Conservation (phyloP, 2,329 filamentous ascomycete genomes). For the Cryphonectria parasitica region DNA sequence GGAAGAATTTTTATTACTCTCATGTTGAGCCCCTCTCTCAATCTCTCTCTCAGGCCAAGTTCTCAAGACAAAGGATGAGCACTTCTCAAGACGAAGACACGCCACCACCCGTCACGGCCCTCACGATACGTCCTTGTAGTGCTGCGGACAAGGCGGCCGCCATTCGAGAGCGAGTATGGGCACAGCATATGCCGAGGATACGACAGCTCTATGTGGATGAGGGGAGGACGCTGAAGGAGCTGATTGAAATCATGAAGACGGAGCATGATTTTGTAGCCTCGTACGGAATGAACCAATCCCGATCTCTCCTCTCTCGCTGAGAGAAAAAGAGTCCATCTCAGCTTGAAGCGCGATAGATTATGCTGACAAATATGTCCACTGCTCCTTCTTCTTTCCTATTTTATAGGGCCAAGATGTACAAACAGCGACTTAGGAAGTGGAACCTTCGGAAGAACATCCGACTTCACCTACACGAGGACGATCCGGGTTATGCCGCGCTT, state of each 20-base stretch:
- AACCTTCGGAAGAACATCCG: constrained; percentile 21
- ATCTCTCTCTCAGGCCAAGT: too few species aligned
- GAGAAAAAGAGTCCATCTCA: background rate
- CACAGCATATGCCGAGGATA: constrained; percentile 24
- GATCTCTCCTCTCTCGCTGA: background rate
- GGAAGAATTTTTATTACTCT: too few species aligned
- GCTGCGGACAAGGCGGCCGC: background rate
- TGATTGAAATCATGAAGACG: constrained; percentile 23
- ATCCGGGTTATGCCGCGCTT: background rate
- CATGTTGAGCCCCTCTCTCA: too few species aligned
- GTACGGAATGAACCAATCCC: constrained; percentile 7
- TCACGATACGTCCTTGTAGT: background rate
- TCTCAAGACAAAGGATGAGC: background rate
- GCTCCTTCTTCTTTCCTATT: background rate
- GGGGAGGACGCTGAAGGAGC: constrained; percentile 26
- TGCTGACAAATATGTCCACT: background rate
- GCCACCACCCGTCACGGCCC: background rate
- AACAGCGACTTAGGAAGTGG: constrained; percentile 11
- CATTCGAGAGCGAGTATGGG: constrained; percentile 6
- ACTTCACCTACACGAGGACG: constrained; percentile 2
- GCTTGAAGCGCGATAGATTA: background rate
- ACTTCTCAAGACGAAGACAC: background rate
- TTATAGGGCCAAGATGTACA: constrained; percentile 23
- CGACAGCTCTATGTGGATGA: constrained; percentile 26
- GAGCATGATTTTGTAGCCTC: constrained; percentile 24